Conservation (phyloP, 2,329 filamentous ascomycete species). For the Calonectria pseudoturangicola region DNA sequence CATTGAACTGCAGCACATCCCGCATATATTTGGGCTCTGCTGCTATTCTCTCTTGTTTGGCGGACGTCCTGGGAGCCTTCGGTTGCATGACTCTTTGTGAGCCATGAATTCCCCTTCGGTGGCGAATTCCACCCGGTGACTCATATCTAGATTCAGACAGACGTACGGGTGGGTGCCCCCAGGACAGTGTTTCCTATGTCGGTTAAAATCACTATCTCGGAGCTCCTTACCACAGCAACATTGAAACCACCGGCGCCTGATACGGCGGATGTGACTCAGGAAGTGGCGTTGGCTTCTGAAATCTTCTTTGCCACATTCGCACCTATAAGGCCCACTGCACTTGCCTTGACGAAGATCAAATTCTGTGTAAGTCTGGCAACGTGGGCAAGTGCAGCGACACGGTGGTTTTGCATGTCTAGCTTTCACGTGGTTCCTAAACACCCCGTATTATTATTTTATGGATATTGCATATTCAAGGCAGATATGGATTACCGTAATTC, state of each 20-base stretch:
- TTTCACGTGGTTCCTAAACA: background rate
- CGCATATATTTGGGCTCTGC: background rate
- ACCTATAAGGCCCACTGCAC: conserved; percentile 16
- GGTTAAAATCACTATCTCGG: conserved; percentile 1
- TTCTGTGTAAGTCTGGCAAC: background rate
- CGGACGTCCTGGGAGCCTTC: background rate
- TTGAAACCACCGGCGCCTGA: background rate
- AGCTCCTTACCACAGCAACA: conserved; percentile 25
- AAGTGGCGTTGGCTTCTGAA: background rate
- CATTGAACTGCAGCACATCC: background rate
- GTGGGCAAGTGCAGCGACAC: background rate
- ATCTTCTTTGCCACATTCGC: background rate
- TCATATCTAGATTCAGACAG: background rate
- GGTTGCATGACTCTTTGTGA: conserved; percentile 1
- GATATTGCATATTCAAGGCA: background rate
- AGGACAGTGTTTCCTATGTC: background rate
- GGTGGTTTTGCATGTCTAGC: background rate
- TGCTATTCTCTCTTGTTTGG: background rate
- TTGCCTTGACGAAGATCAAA: background rate
- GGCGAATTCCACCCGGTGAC: background rate
- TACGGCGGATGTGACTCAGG: background rate
- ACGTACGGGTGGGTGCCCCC: background rate
- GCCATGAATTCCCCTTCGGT: background rate
- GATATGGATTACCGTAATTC: background rate
- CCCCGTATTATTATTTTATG: background rate